phyloP scores from a whole-genome alignment of 148 eudicot species.

The Suaeda aralocaspica region DNA sequence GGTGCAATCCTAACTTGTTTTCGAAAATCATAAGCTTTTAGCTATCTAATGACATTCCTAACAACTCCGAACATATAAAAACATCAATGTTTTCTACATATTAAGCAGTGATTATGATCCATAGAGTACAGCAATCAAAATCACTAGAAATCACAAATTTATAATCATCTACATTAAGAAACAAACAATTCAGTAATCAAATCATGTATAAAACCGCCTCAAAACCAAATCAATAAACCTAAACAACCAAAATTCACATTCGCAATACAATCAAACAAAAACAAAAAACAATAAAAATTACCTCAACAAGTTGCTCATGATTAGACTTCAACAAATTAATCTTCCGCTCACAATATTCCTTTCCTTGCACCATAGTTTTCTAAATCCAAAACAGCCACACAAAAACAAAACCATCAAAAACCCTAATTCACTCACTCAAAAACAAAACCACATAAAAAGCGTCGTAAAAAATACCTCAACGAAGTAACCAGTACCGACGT shows the following conservation, averaged over 20 bases:
- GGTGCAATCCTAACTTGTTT: too few relatives aligned
- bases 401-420: neutral
- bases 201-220: neutral
- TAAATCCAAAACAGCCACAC: constrained; percentile 12
- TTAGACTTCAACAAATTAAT: constrained; percentile 87
- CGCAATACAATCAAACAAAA: neutral
- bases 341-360: constrained; percentile 94
- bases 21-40: too few relatives aligned
- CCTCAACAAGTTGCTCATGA: constrained; percentile 96
- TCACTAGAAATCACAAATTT: too few relatives aligned
- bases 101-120: too few relatives aligned
- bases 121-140: too few relatives aligned
- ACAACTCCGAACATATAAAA: too few relatives aligned
- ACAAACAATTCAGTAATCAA: neutral
- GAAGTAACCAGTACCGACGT: constrained; percentile 95
- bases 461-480: constrained; percentile 45
- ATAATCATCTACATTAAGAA: too few relatives aligned
- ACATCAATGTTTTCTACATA: too few relatives aligned
- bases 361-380: constrained; percentile 94
- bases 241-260: neutral
- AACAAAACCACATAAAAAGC: neutral
- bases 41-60: too few relatives aligned
- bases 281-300: constrained; percentile 18
- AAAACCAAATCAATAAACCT: too few relatives aligned
- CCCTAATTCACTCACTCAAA: neutral